These are phyloP conservation scores for Russula foetens DNA, from an alignment of 768 basidiomycete species.

Conservation along the genomic window DNA sequence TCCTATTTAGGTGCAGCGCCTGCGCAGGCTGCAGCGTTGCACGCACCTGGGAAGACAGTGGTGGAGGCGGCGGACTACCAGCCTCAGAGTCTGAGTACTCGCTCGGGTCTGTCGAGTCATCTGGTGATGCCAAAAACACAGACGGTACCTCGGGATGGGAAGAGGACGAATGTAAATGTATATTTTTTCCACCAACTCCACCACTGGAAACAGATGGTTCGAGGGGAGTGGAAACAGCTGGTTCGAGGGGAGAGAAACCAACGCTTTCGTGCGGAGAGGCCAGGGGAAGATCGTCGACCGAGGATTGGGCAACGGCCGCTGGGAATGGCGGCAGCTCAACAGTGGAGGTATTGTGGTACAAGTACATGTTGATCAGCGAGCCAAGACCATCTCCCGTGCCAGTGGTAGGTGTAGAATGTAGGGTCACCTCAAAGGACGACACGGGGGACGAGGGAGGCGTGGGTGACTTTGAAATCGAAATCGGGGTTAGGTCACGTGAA, in stretches of 20 bases:
- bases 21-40: not conserved
- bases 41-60: not conserved
- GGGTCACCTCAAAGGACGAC: not conserved
- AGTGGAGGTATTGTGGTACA: constrained; percentile 17
- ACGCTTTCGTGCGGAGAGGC: not conserved
- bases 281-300: not conserved
- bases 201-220: not conserved
- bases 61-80: not conserved
- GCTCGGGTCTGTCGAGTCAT: constrained; percentile 6
- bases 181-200: constrained; percentile 9
- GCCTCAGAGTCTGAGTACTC: constrained; percentile 5
- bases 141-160: not conserved
- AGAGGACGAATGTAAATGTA: not conserved
- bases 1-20: not conserved
- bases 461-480: not conserved
- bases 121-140: not conserved
- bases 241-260: not conserved
- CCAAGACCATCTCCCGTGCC: constrained; percentile 10
- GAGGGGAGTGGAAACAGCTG: not conserved
- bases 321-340: constrained; percentile 18
- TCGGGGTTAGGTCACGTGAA: constrained; percentile 6
- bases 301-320: constrained; percentile 7
- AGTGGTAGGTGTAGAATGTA: not conserved
- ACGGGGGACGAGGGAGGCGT: not conserved
- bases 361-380: constrained; percentile 27